Base-by-base conservation (phyloP, 441 rosid species). In the Viola pubescens region DNA sequence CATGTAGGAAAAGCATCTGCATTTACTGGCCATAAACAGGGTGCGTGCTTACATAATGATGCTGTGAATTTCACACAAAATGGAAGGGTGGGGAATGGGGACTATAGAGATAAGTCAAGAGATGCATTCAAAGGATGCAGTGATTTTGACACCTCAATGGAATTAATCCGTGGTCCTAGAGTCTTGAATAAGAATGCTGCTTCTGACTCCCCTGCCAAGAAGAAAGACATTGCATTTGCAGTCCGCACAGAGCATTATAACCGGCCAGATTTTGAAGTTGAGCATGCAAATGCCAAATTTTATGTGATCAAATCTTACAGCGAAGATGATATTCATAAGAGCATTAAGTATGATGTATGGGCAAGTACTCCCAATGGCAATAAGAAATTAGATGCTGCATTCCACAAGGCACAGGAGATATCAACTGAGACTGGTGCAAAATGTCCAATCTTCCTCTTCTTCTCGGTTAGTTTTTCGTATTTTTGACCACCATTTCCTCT, bases 361-460 rank as follows among this genome's bases (percentile, higher is more conserved):
- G 87, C 97, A 5, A 94, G 98, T 61, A 94, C 98, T 41, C 95
- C 95, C 59, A 85, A 80, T 69, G 98, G 98, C 60, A 94, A 94
- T 79, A 87, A 82, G 75, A 94, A 94, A 72, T 92, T 94, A 55
- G 95, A 91, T 75, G 96, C 92, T 1, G 89, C 96, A 41, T 92
- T 83, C 62, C 76, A 73, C 67, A 90, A 82, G 56, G 89, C 92
- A 52, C 84, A 80, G 61, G 82, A 77, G 71, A 85, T 71, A 45
- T 63, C 86, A 43, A 77, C 77, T 56, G 70, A 76, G 71, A 63
- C 69, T 59, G 79, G 79, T 65, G 52, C 71, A 14, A 79, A 71
- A 62, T 87, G 95, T 63, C 98, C 98, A 13, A 72, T 88, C 53
- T 94, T 84, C 61, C 96, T 94, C 54, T 75, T 89, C 63, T 94